Evolutionary conservation across 2,329 filamentous ascomycete species (phyloP).

Genomic region (Calonectria montana): DNA sequence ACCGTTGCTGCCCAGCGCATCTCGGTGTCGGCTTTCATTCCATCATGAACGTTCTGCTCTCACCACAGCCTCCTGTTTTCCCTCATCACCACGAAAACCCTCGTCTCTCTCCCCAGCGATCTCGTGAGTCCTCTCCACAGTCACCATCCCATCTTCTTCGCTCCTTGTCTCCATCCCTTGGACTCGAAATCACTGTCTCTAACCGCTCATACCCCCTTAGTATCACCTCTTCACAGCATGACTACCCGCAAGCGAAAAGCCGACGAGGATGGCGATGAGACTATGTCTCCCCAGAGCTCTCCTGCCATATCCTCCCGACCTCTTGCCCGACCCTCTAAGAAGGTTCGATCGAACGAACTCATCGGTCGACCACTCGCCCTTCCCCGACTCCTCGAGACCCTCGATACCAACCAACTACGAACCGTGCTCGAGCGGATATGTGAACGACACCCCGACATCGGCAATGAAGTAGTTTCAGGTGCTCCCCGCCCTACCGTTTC

Average conservation of each 20-base stretch:
- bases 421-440: conserved; percentile 91
- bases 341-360: conserved; percentile 72
- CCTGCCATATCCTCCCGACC: conserved; percentile 78
- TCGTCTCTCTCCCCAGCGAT: conserved; percentile 65
- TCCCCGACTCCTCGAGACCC: conserved; percentile 88
- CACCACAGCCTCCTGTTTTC: conserved; percentile 69
- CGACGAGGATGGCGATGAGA: conserved; percentile 84
- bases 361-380: conserved; percentile 66
- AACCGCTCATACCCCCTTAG: conserved; percentile 44
- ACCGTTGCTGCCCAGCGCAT: conserved; percentile 14
- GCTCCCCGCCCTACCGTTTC: conserved; percentile 89
- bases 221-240: conserved; percentile 65
- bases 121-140: conserved; percentile 58
- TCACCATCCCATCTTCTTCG: background rate
- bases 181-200: conserved; percentile 9
- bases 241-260: conserved; percentile 85
- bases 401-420: conserved; percentile 86
- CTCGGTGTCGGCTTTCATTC: conserved; percentile 14
- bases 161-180: background rate
- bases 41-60: conserved; percentile 72
- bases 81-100: conserved; percentile 68
- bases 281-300: conserved; percentile 85
- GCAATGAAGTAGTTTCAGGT: conserved; percentile 82
- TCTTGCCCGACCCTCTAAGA: conserved; percentile 75
- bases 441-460: conserved; percentile 87